Conservation (phyloP, 1,284 basidiomycete species). For the Wolfiporia cocos region DNA sequence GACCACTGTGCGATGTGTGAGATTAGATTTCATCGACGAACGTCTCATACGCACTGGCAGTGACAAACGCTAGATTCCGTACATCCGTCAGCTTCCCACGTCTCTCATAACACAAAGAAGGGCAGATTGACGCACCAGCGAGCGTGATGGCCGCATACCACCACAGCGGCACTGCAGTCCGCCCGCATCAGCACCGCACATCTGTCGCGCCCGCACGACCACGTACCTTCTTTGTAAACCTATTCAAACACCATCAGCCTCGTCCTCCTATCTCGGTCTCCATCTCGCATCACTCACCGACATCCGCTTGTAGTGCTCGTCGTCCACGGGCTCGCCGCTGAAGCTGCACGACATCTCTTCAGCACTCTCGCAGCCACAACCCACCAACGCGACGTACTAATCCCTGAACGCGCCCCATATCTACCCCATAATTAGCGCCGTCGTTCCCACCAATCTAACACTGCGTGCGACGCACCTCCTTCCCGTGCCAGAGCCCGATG, state of each 20-base stretch:
- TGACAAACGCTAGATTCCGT: constrained; percentile 36
- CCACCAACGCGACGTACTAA: neutral
- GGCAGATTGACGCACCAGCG: neutral
- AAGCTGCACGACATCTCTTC: neutral
- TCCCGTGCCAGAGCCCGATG: constrained; percentile 44
- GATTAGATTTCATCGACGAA: too few relatives aligned
- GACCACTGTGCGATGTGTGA: constrained; percentile 26
- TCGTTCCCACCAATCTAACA: neutral
- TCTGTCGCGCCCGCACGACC: too few relatives aligned
- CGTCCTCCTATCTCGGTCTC: too few relatives aligned
- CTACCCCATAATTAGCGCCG: neutral
- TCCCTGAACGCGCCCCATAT: neutral
- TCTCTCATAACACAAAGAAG: too few relatives aligned
- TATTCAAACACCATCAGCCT: neutral
- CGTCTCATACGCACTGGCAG: constrained; percentile 21
- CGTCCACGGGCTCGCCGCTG: constrained; percentile 2
- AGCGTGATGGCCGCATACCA: constrained; percentile 35
- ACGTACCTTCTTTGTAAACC: constrained; percentile 1
- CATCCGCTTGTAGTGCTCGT: constrained; percentile 6
- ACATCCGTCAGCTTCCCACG: too few relatives aligned
- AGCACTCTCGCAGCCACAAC: neutral
- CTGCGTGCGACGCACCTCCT: constrained; percentile 38
- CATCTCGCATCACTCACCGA: neutral
- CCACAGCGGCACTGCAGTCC: constrained; percentile 37
- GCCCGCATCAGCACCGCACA: too few relatives aligned